Percentiles rank a stretch among this genome's conserved stretches.
Conservation (phyloP, 2,329 filamentous ascomycete species). For the Macrophomina tecta region DNA sequence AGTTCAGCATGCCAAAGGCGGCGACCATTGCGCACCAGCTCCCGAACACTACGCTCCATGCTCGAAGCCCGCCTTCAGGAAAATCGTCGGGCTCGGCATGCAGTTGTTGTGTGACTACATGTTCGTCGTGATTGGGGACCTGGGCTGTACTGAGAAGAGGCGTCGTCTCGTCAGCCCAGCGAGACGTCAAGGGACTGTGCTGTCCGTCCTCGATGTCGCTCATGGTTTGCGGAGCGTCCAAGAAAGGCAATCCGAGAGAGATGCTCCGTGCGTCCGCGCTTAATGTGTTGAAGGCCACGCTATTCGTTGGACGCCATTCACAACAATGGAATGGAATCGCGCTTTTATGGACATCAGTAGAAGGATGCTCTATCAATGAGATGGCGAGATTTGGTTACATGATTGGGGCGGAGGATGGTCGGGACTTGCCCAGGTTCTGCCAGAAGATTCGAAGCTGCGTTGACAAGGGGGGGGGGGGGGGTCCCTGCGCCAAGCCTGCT, state of each 20-base stretch:
- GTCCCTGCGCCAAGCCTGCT: slow-evolving; percentile 5
- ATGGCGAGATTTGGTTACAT: neutral
- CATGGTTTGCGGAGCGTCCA: neutral
- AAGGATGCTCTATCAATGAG: neutral
- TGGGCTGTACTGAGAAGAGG: slow-evolving; percentile 16
- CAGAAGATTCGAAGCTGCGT: slow-evolving; percentile 24
- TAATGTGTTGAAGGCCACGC: neutral
- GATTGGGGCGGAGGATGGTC: neutral
- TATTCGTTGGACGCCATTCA: neutral
- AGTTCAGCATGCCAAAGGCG: slow-evolving; percentile 50
- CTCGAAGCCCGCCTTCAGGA: slow-evolving; percentile 50
- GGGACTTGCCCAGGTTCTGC: slow-evolving; percentile 21
- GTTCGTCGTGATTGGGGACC: slow-evolving; percentile 3
- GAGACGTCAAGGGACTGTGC: slow-evolving; percentile 11
- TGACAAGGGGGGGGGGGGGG: slow-evolving; percentile 12
- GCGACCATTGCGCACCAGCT: slow-evolving; percentile 50
- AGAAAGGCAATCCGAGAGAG: neutral
- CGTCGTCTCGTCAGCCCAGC: slow-evolving; percentile 19
- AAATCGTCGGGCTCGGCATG: slow-evolving; percentile 29
- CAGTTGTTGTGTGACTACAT: slow-evolving; percentile 19
- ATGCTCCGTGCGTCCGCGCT: neutral
- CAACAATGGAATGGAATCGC: neutral
- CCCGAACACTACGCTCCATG: slow-evolving; percentile 53
- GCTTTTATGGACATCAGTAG: slow-evolving; percentile 9
- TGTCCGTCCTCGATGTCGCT: neutral